phyloP scores from a whole-genome alignment of 768 basidiomycete genomes.

The Hericium coralloides region DNA sequence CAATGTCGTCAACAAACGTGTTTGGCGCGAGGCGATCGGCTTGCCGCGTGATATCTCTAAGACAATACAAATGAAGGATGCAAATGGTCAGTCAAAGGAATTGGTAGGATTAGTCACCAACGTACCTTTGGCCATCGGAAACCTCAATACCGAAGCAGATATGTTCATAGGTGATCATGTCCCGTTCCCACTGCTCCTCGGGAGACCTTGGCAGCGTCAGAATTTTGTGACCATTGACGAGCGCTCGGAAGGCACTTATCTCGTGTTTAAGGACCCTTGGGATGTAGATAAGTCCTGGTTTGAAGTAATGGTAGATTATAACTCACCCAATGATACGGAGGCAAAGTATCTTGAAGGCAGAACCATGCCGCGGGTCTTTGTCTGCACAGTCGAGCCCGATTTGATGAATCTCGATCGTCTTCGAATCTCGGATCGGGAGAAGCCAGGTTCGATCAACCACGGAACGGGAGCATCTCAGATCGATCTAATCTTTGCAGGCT shows the following conservation, averaged over 20 bases:
- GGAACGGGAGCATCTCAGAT: no score
- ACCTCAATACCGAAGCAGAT: slow-evolving; percentile 12
- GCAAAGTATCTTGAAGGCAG: not conserved
- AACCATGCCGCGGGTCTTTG: no score
- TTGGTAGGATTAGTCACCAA: slow-evolving; percentile 16
- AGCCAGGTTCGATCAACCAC: no score
- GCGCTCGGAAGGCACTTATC: slow-evolving; percentile 12
- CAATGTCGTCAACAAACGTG: not conserved
- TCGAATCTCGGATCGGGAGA: no score
- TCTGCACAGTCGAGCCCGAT: no score
- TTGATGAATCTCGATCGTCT: no score
- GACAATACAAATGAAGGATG: slow-evolving; percentile 15
- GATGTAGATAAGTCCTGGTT: not conserved
- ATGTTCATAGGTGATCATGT: slow-evolving; percentile 17
- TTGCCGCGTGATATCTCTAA: not conserved
- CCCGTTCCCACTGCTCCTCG: slow-evolving; percentile 15
- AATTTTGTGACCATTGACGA: slow-evolving; percentile 18
- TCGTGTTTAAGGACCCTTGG: not conserved
- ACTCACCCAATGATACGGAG: not conserved
- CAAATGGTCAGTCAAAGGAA: slow-evolving; percentile 19
- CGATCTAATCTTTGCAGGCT: no score
- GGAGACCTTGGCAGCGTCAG: slow-evolving; percentile 16
- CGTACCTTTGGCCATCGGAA: slow-evolving; percentile 18
- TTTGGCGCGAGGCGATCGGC: not conserved
- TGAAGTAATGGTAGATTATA: not conserved